Evolutionary conservation across 1,139 yeast genomes (phyloP).

Genomic region (Sugiyamaella paludigena): DNA sequence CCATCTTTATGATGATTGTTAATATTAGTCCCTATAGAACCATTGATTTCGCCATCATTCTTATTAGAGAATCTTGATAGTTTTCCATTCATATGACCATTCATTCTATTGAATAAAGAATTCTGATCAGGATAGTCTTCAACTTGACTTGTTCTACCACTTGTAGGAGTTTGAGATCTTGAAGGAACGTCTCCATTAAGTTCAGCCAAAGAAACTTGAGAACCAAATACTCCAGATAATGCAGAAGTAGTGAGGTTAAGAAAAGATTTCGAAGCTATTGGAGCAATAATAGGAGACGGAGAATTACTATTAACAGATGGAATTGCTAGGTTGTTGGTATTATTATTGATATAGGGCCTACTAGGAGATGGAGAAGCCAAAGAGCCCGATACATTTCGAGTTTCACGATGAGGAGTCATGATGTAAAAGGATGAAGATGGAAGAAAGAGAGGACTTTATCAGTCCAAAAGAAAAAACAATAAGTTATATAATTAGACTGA

Average conservation of each 20-base stretch:
- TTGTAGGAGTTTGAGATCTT: conserved; percentile 14
- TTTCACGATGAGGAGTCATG: too few species aligned
- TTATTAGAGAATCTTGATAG: too few species aligned
- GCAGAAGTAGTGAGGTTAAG: conserved; percentile 34
- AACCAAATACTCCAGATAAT: conserved; percentile 39
- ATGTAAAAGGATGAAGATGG: too few species aligned
- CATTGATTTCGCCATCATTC: too few species aligned
- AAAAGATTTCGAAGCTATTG: conserved; percentile 21
- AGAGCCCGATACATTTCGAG: too few species aligned
- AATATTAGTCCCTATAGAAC: too few species aligned
- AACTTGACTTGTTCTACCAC: conserved; percentile 1
- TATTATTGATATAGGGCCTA: too few species aligned
- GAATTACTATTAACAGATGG: neutral
- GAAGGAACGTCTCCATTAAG: conserved; percentile 36
- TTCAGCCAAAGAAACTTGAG: conserved; percentile 39
- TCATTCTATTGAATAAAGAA: conserved; percentile 2
- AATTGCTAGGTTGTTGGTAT: too few species aligned
- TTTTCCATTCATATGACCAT: conserved; percentile 1
- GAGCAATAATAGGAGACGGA: conserved; percentile 6
- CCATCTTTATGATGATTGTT: neutral
- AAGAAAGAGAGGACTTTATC: too few species aligned
- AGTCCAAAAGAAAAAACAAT: too few species aligned
- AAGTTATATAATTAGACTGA: too few species aligned
- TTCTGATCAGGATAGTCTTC: conserved; percentile 6
- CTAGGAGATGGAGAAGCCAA: too few species aligned